Percentiles rank a stretch among this genome's conserved stretches.
Conservation (phyloP, 805 yeast species). For the Yarrowia bubula region DNA sequence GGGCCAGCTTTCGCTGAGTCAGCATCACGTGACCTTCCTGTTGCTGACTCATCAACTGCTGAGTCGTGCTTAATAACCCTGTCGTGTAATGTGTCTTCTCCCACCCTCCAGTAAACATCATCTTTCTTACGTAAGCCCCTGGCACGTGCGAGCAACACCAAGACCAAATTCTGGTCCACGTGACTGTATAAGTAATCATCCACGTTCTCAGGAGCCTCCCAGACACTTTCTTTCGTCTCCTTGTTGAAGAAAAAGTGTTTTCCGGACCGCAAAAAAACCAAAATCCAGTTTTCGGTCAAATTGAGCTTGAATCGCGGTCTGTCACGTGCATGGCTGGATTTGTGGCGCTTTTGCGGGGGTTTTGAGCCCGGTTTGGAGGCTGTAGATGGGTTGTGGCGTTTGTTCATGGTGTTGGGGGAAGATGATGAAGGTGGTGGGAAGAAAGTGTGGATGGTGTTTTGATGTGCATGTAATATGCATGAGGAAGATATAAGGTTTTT, state of each 20-base stretch:
- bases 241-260: slow-evolving; percentile 44
- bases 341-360: neutral
- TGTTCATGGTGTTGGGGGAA: neutral
- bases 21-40: neutral
- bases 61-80: neutral
- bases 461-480: neutral
- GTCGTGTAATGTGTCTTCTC: neutral
- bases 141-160: slow-evolving; percentile 42
- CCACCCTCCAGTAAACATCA: slow-evolving; percentile 11
- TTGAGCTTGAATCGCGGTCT: slow-evolving; percentile 30
- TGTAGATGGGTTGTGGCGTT: neutral
- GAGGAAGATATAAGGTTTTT: too few species aligned
- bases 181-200: slow-evolving; percentile 36
- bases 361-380: neutral
- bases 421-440: neutral
- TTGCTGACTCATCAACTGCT: neutral
- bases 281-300: slow-evolving; percentile 39
- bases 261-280: slow-evolving; percentile 47
- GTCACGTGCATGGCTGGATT: neutral
- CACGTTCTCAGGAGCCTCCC: slow-evolving; percentile 41
- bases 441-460: neutral
- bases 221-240: slow-evolving; percentile 37
- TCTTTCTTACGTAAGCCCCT: slow-evolving; percentile 40
- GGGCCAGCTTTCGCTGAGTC: neutral
- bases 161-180: slow-evolving; percentile 38